These are phyloP conservation scores for Alternaria incomplexa DNA, from an alignment of 2,329 filamentous ascomycete species.

Conservation along the genomic window DNA sequence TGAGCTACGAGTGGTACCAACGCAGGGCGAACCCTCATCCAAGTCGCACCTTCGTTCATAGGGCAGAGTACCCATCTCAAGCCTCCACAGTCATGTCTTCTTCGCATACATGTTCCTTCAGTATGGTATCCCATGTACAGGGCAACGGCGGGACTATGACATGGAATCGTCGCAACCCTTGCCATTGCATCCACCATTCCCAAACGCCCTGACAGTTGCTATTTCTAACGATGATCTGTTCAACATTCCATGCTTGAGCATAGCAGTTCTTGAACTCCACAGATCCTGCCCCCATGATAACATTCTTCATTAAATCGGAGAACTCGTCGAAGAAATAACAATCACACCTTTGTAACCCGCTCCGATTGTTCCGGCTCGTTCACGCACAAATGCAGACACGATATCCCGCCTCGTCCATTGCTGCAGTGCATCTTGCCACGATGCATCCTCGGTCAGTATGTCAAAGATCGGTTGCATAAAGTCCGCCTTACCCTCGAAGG, in stretches of 20 bases:
- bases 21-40: too few relatives aligned
- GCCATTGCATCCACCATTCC: too few relatives aligned
- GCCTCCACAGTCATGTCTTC: too few relatives aligned
- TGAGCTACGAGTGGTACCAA: too few relatives aligned
- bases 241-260: not conserved
- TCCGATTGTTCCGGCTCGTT: too few relatives aligned
- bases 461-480: not conserved
- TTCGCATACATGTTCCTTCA: too few relatives aligned
- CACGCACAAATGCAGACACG: too few relatives aligned
- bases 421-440: not conserved
- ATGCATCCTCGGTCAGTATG: not conserved
- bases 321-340: not conserved
- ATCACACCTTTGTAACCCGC: not conserved
- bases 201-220: not conserved
- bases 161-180: too few relatives aligned
- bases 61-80: too few relatives aligned
- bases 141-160: too few relatives aligned
- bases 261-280: not conserved
- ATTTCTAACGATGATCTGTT: not conserved
- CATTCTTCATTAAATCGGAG: not conserved
- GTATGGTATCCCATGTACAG: too few relatives aligned
- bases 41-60: too few relatives aligned
- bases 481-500: not conserved
- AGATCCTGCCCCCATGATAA: not conserved
- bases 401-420: not conserved